Conservation (phyloP, 2,329 filamentous ascomycete species). For the Neoscytalidium dimidiatum region DNA sequence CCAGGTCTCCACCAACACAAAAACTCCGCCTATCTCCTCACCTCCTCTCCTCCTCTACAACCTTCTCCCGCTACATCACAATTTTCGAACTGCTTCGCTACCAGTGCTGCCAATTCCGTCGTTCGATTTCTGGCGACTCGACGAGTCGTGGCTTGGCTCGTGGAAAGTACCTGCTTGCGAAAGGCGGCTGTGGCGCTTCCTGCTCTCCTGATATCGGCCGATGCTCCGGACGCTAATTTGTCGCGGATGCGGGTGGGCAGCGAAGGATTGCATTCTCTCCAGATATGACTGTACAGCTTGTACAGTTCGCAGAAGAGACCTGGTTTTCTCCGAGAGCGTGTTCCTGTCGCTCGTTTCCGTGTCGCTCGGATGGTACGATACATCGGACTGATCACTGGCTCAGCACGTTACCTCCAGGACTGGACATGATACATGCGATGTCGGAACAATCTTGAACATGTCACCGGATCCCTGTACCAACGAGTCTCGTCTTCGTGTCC, state of each 20-base stretch:
- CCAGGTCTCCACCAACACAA: conserved; percentile 1
- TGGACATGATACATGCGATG: too few relatives aligned
- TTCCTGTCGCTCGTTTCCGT: too few relatives aligned
- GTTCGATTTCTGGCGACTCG: too few relatives aligned
- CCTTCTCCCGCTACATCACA: background rate
- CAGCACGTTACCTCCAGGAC: too few relatives aligned
- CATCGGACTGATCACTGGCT: too few relatives aligned
- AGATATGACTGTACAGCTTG: background rate
- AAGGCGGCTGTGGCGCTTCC: background rate
- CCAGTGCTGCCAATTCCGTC: background rate
- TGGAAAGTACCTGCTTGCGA: background rate
- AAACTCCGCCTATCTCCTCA: background rate
- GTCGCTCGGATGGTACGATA: too few relatives aligned
- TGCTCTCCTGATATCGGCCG: background rate
- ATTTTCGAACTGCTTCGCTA: too few relatives aligned
- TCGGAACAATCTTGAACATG: too few relatives aligned
- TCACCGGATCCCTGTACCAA: too few relatives aligned
- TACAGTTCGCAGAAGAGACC: background rate
- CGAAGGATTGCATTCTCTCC: background rate
- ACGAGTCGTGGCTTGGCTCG: background rate
- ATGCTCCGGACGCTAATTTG: background rate
- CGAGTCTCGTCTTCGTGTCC: too few relatives aligned
- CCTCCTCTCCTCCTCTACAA: background rate
- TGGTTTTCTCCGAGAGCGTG: background rate
- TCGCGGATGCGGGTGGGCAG: background rate